Base-by-base conservation (phyloP, 2,329 filamentous ascomycete species). In the Pyrenophora teres region DNA sequence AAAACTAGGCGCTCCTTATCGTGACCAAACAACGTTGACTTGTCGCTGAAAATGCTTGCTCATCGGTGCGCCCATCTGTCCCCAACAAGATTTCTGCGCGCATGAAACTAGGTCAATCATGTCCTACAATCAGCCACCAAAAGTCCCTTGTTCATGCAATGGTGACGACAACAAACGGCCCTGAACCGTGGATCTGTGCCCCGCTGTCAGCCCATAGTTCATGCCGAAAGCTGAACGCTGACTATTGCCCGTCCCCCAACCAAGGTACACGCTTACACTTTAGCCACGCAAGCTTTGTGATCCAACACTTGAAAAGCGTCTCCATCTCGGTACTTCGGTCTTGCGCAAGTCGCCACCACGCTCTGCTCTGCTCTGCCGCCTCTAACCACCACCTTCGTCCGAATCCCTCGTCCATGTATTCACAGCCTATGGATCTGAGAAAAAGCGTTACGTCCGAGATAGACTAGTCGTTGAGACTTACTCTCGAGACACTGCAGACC, bases 121-220 rank as follows among this genome's bases (percentile, higher is more conserved):
- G 27, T 31, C 25, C 35, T 13, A 40, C 19, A 30, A 23, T 9
- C 21, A 40, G 36, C 44, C 44, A 40, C 13, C 21, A 7, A 7
- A 16, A 30, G 18, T 16, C 15, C n/a, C 35, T 44, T 21, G 21
- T 27, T 16, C 25, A 27, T 35, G 27, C 30, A 49, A 52, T 49
- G 6, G 48, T 55, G 45, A 57, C 52, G 55, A 50, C 45, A 49
- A 32, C 7, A 33, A 57, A 52, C 46, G 48, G 54, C 15, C 23
- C 13, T 36, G 44, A 52, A 45, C 40, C 40, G 39, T n/a, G 46
- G 37, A 15, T 50, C 38, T 33, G 30, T 37, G 16, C 49, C 41
- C 54, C 52, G 48, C 52, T 50, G 55, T 56, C 52, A 52, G 38
- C 40, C 31, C 37, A 50, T 51, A 43, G 52, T 52, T 47, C 19